Conservation (phyloP, 2,329 filamentous ascomycete species). For the Scortechinia acanthostroma region DNA sequence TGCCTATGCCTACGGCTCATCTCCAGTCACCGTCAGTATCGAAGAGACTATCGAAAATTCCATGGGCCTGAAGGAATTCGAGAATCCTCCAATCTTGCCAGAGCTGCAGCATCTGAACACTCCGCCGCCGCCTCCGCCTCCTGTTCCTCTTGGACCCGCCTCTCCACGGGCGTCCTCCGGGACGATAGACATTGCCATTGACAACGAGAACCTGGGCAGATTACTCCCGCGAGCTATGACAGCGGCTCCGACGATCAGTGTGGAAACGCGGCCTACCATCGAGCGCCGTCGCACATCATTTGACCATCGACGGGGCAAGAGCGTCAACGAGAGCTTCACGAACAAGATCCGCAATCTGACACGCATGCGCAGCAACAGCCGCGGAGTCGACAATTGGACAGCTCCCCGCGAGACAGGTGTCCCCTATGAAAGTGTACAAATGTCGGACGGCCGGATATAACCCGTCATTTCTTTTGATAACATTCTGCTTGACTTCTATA, state of each 20-base stretch:
- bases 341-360: neutral
- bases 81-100: neutral
- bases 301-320: neutral
- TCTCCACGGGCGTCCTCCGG: neutral
- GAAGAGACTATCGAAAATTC: neutral
- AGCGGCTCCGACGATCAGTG: neutral
- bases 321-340: slow-evolving; percentile 1
- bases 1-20: neutral
- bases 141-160: neutral
- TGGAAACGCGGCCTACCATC: neutral
- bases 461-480: neutral
- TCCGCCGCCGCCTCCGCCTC: neutral
- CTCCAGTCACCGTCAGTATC: slow-evolving; percentile 1
- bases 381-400: neutral
- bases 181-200: neutral
- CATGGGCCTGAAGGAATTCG: too few relatives aligned
- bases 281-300: neutral
- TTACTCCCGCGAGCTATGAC: neutral
- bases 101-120: slow-evolving; percentile 2
- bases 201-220: neutral
- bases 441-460: neutral
- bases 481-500: neutral
- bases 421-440: neutral
- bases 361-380: slow-evolving; percentile 1
- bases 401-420: neutral